Percentiles rank a stretch among this genome's conserved stretches.
These are phyloP conservation scores for Coffea humblotiana DNA, from an alignment of 305 asterid species.

Conservation along the genomic window DNA sequence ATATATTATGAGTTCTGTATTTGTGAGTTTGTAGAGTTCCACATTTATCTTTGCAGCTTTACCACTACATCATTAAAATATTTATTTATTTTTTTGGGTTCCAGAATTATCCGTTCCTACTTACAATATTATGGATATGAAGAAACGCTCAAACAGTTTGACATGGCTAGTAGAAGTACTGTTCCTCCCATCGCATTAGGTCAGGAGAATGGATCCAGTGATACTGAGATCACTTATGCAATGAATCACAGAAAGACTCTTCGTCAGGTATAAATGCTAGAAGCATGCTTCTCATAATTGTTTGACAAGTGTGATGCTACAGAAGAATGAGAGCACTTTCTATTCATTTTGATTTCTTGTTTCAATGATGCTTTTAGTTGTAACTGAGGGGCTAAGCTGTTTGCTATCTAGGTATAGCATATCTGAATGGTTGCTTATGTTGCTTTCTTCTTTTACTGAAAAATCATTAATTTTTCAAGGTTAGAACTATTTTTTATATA, in stretches of 20 bases:
- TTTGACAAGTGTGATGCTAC: not conserved
- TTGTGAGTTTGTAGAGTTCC: not conserved
- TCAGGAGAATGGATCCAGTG: conserved; percentile 54
- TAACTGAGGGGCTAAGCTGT: not conserved
- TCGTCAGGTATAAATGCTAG: conserved; percentile 67
- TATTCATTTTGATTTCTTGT: not conserved
- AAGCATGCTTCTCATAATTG: conserved; percentile 12
- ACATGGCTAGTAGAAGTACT: conserved; percentile 61
- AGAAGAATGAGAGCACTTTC: not conserved
- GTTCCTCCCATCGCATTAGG: conserved; percentile 63
- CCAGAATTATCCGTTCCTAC: conserved; percentile 85
- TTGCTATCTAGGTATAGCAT: not conserved
- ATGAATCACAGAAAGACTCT: conserved; percentile 63
- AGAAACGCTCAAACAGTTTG: conserved; percentile 71
- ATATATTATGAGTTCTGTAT: not conserved
- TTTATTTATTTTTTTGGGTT: conserved; percentile 16
- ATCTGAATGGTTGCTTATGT: not conserved
- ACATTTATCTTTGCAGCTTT: not conserved
- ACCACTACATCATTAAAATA: not conserved
- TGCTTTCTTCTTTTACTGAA: not conserved
- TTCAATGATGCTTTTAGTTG: not conserved
- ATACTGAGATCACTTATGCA: conserved; percentile 51
- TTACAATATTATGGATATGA: conserved; percentile 92
- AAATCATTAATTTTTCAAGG: not conserved
- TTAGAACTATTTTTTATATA: not conserved